Base-by-base conservation (phyloP, 192 early-diverging fungal genomes). In the Coemansia asiatica region DNA sequence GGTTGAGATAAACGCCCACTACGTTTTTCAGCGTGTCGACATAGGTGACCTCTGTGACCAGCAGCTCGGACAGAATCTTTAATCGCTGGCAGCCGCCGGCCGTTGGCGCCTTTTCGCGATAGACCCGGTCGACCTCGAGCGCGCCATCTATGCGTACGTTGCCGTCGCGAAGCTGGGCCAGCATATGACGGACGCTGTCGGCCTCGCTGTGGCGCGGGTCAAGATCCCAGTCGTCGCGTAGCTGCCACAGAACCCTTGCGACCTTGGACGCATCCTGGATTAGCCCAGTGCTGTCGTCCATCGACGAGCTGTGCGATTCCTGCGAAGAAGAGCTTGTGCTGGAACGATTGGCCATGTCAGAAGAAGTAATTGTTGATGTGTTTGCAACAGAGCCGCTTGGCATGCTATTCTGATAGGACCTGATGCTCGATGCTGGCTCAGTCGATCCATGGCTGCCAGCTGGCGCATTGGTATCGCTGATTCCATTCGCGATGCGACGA, bases 11-110 rank as follows among this genome's bases (percentile, higher is more conserved):
- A 15, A 91, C 56, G 29, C 87, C 87, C 3, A 92, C 83, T 28
- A 95, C 70, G 36, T 88, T 87, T 62, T 86, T 82, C 51, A 97
- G 72, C 25, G 90, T 88, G 40, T 91, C 83, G 10, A 97, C 93
- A 71, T 97, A 97, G 1, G 92, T 94, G 38, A 85, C 72, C 79
- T 96, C 94, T 2, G 94, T 94, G 55, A 88, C 79, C 26, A 95
- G 67, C 28, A 96, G 87, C 81, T 96, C 94, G 7, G 83, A 85
- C 12, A 91, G 82, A 10, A 96, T 89, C 48, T 85, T 81, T 62
- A 81, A 69, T 19, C 92, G 75, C 68, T 87, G 71, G 63, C 75
- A 70, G 61, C 56, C 68, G n/a, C 66, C 66, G 12, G 68, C 67
- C 36, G 40, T 63, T 6, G 57, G 25, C 8, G 71, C 64, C 36